Percentiles rank a stretch among this genome's conserved stretches.
Conservation (phyloP, 805 yeast species). For the Lipomyces yamanashiensis region DNA sequence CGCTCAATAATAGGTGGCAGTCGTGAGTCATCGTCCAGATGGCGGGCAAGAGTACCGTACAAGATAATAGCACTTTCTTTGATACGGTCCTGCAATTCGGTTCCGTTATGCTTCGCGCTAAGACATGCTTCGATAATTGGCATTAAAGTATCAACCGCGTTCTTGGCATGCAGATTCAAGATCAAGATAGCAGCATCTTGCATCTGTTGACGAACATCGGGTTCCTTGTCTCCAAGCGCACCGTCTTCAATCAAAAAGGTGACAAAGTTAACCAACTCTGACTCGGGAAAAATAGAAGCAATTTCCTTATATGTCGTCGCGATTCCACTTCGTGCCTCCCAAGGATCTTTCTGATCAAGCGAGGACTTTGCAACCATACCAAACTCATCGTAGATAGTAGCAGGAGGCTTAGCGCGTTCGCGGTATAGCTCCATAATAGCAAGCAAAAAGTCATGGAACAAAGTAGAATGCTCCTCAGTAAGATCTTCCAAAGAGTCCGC, state of each 20-base stretch:
- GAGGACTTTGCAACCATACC: conserved; percentile 74
- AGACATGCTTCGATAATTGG: conserved; percentile 79
- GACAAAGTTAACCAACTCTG: conserved; percentile 57
- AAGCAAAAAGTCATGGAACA: conserved; percentile 48
- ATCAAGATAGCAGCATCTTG: conserved; percentile 87
- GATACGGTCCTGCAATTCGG: conserved; percentile 59
- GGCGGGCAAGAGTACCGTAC: conserved; percentile 90
- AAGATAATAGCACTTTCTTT: conserved; percentile 82
- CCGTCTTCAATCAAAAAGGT: conserved; percentile 58
- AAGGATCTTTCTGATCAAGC: conserved; percentile 67
- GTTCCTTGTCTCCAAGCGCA: conserved; percentile 76
- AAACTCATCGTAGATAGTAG: conserved; percentile 75
- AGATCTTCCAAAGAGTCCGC: conserved; percentile 57
- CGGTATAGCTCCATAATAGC: conserved; percentile 61
- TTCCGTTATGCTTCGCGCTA: conserved; percentile 34
- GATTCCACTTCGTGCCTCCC: conserved; percentile 85
- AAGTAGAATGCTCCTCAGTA: conserved; percentile 37
- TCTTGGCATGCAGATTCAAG: conserved; percentile 67
- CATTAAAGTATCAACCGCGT: conserved; percentile 71
- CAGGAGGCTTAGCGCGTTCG: conserved; percentile 69
- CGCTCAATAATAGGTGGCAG: conserved; percentile 66
- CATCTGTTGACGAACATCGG: conserved; percentile 75
- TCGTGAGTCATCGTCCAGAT: conserved; percentile 72
- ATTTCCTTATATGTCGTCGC: conserved; percentile 68
- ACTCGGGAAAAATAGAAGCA: conserved; percentile 51